Conservation (phyloP, 306 rosid genomes). For the Senna tora region DNA sequence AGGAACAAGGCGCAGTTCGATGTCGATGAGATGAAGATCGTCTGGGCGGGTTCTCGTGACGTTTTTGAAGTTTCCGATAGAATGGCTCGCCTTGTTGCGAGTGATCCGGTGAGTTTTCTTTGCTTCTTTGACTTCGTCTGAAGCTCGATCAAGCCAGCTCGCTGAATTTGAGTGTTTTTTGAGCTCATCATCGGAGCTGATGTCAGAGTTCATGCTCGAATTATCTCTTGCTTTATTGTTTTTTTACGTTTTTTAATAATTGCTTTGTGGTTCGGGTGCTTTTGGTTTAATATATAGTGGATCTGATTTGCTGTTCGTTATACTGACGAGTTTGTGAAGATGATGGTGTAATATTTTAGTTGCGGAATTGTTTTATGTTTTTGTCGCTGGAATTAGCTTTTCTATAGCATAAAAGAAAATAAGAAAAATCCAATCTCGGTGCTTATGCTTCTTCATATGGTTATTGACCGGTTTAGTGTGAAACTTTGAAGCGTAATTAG, state of each 20-base stretch:
- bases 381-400: neutral
- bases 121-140: neutral
- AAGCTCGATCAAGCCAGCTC: neutral
- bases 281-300: neutral
- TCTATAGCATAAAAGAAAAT: neutral
- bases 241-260: neutral
- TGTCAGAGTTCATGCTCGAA: neutral
- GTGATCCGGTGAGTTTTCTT: constrained; percentile 67
- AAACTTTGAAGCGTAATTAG: neutral
- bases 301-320: neutral
- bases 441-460: constrained; percentile 20
- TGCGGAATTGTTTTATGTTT: neutral
- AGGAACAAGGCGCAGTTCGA: constrained; percentile 76
- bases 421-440: neutral
- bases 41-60: constrained; percentile 87
- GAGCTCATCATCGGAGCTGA: neutral
- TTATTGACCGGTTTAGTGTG: neutral
- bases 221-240: neutral
- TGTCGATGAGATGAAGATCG: constrained; percentile 87
- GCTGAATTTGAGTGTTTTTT: neutral
- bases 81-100: constrained; percentile 84
- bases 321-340: neutral
- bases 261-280: neutral
- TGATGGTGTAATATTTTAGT: neutral
- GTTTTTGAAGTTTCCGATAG: constrained; percentile 69